Evolutionary conservation across 2,329 filamentous ascomycete species (phyloP).

Genomic region (Penicillium sp.): DNA sequence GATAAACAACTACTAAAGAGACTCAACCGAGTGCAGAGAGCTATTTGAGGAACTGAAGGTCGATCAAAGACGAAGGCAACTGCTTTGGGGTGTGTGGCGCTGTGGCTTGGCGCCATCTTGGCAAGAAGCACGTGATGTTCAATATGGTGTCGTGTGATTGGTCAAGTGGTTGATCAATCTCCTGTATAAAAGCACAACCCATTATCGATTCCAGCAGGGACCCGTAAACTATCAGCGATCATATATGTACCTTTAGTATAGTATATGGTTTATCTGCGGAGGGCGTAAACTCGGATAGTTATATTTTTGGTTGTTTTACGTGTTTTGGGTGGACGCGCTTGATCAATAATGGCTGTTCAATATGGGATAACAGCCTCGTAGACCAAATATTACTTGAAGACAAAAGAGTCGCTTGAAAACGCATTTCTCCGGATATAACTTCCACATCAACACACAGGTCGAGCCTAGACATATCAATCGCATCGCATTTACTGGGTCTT

Average conservation of each 20-base stretch:
- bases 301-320: neutral
- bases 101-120: constrained; percentile 33
- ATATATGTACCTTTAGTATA: neutral
- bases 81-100: constrained; percentile 30
- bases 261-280: neutral
- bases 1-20: neutral
- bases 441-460: neutral
- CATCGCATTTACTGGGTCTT: constrained; percentile 78
- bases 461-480: neutral
- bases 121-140: constrained; percentile 27
- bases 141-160: constrained; percentile 12
- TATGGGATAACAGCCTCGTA: neutral
- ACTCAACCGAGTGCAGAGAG: neutral
- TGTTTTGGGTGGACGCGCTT: neutral
- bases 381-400: constrained; percentile 3
- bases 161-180: neutral
- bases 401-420: constrained; percentile 13
- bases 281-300: neutral
- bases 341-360: constrained; percentile 2
- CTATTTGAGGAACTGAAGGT: constrained; percentile 8
- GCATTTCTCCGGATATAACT: constrained; percentile 1
- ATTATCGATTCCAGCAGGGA: neutral
- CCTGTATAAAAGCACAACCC: constrained; percentile 3
- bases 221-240: neutral
- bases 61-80: constrained; percentile 28